phyloP scores from a whole-genome alignment of 2,329 filamentous ascomycete species.

The Biscogniauxia mediterranea region DNA sequence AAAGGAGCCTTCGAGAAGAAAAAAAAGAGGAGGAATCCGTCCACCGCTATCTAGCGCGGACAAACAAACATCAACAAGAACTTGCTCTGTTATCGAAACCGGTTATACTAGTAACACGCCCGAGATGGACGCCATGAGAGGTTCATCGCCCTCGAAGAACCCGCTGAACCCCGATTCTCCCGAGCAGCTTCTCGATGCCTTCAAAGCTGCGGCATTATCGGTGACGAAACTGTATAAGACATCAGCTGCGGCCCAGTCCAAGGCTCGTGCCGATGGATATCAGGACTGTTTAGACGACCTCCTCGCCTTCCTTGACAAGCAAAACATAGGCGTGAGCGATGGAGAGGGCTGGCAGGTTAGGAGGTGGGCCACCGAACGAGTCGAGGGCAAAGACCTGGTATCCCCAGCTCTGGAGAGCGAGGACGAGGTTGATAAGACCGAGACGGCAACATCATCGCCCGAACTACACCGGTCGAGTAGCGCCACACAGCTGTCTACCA shows the following conservation, averaged over 20 bases:
- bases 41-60: not conserved
- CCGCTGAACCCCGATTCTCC: constrained; percentile 44
- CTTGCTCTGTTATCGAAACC: constrained; percentile 4
- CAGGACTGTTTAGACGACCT: constrained; percentile 93
- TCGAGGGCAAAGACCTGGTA: constrained; percentile 60
- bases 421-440: constrained; percentile 65
- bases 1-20: constrained; percentile 18
- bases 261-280: constrained; percentile 78
- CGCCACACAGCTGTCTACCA: constrained; percentile 38
- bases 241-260: constrained; percentile 73
- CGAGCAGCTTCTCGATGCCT: constrained; percentile 77
- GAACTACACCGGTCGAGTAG: constrained; percentile 50
- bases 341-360: constrained; percentile 69
- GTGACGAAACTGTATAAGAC: constrained; percentile 97
- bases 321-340: constrained; percentile 74
- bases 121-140: constrained; percentile 30
- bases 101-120: constrained; percentile 3
- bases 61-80: constrained; percentile 1
- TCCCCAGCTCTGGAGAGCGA: constrained; percentile 62
- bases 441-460: constrained; percentile 57
- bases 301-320: constrained; percentile 78
- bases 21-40: constrained; percentile 20
- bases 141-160: constrained; percentile 31
- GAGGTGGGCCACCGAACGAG: constrained; percentile 65
- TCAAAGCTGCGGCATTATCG: constrained; percentile 87